phyloP scores from a whole-genome alignment of 148 eudicot species.

The Diospyros lotus region DNA sequence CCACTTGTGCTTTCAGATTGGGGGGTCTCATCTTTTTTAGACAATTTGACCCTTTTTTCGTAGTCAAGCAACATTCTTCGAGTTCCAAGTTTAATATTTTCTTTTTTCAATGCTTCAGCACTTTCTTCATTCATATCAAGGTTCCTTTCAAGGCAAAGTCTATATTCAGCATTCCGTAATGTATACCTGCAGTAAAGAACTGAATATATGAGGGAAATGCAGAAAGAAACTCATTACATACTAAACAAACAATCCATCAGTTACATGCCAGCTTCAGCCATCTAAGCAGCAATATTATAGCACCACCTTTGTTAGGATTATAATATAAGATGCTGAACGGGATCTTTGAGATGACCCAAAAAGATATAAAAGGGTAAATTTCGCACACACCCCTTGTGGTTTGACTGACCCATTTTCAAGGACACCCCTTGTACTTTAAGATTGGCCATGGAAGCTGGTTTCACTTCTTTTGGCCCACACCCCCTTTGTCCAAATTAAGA shows the following conservation, averaged over 20 bases:
- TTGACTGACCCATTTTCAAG: too few relatives aligned
- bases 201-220: background rate
- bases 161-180: conserved; percentile 87
- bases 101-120: conserved; percentile 34
- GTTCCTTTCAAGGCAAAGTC: conserved; percentile 90
- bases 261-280: background rate
- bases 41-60: conserved; percentile 29
- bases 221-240: background rate
- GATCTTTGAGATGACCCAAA: background rate
- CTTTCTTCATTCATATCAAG: conserved; percentile 57
- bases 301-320: background rate
- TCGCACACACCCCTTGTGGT: too few relatives aligned
- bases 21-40: conserved; percentile 34
- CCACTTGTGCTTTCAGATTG: conserved; percentile 33
- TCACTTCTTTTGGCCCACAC: too few relatives aligned
- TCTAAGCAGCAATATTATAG: background rate
- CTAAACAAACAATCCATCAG: background rate
- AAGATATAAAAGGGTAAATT: background rate
- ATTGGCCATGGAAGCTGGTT: too few relatives aligned
- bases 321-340: background rate
- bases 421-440: too few relatives aligned
- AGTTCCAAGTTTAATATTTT: conserved; percentile 44
- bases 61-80: conserved; percentile 45
- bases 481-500: too few relatives aligned
- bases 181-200: conserved; percentile 67